These are phyloP conservation scores for Panicum hallii DNA, from an alignment of 202 grass and related monocot species.

Conservation along the genomic window DNA sequence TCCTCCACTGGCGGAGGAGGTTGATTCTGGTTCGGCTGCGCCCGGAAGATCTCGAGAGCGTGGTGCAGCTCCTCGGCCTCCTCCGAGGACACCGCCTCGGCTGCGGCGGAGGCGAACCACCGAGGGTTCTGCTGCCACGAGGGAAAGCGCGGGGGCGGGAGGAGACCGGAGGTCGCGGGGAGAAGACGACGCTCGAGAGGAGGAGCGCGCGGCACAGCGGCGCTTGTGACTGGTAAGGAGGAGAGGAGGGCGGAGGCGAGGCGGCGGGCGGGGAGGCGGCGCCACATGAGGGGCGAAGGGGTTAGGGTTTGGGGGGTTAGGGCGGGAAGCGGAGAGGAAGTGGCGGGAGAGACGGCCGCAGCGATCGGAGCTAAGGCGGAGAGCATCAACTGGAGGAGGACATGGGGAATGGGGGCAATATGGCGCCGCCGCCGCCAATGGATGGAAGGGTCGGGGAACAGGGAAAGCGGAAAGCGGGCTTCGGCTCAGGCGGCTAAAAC, in stretches of 20 bases:
- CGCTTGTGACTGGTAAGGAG: slow-evolving; percentile 1
- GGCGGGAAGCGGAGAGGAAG: neutral
- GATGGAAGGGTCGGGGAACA: neutral
- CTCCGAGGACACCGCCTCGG: slow-evolving; percentile 54
- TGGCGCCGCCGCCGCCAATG: slow-evolving; percentile 31
- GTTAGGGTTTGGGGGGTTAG: slow-evolving; percentile 31
- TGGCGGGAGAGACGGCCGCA: neutral
- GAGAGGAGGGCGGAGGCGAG: slow-evolving; percentile 46
- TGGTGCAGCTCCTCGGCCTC: slow-evolving; percentile 50
- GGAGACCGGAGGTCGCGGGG: neutral
- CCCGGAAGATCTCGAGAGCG: slow-evolving; percentile 11
- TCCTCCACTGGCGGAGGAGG: slow-evolving; percentile 11
- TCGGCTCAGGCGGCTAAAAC: slow-evolving; percentile 23
- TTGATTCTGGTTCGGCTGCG: slow-evolving; percentile 13
- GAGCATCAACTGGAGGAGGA: slow-evolving; percentile 43
- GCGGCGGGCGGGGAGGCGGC: slow-evolving; percentile 45
- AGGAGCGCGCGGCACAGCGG: neutral
- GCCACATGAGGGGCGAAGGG: slow-evolving; percentile 45
- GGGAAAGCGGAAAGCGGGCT: neutral
- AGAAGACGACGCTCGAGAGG: slow-evolving; percentile 13
- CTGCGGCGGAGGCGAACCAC: slow-evolving; percentile 40
- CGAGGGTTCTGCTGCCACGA: neutral
- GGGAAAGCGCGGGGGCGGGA: neutral
- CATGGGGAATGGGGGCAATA: slow-evolving; percentile 17
- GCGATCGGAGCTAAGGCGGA: slow-evolving; percentile 28